Base-by-base conservation (phyloP, 108 stramenopile genomes). In the Cyclostephanos invisitatus region DNA sequence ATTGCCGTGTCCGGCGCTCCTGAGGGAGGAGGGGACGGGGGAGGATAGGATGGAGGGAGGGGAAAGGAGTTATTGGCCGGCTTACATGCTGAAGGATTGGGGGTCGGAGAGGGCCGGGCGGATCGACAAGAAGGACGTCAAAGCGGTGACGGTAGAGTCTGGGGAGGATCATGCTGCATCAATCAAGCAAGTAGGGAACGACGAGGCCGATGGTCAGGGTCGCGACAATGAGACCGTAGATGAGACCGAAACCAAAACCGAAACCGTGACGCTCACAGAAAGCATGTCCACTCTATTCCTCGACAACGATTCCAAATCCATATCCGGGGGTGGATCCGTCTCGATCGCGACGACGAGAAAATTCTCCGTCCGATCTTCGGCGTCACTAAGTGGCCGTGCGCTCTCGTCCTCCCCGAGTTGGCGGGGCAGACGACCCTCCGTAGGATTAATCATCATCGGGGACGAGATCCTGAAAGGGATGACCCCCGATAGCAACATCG, bases 381-480 rank as follows among this genome's bases (percentile, higher is more conserved):
- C 53, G 17, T 68, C 67, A 21, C 22, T 9, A 47, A n/a, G 20
- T 7, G 20, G 57, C 62, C 50, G 35, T 38, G 29, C 12, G 3
- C 40, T 14, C 12, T 46, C 14, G 15, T 46, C 44, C 44, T 46
- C 44, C 44, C 15, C 44, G 7, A 40, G 40, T 8, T 8, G 7
- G 11, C 7, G 40, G 40, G 40, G 40, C 7, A 22, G 47, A 22
- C 81, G 47, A 38, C 65, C 64, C 18, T 69, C 88, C 4, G 92
- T 93, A 1, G 96, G 86, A 1, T 66, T 97, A 0, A 58, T 97
- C 27, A 83, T 98, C 15, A 92, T 98, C 63, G 97, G 97, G 14
- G 97, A 98, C 62, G 97, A 98, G 77, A 94, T 98, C 40, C 69
- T 98, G 20, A 97, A 96, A 61, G 97, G 97, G 0, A 79, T 89